Base-by-base conservation (phyloP, 2,329 filamentous ascomycete genomes). In the Huntiella savannae region DNA sequence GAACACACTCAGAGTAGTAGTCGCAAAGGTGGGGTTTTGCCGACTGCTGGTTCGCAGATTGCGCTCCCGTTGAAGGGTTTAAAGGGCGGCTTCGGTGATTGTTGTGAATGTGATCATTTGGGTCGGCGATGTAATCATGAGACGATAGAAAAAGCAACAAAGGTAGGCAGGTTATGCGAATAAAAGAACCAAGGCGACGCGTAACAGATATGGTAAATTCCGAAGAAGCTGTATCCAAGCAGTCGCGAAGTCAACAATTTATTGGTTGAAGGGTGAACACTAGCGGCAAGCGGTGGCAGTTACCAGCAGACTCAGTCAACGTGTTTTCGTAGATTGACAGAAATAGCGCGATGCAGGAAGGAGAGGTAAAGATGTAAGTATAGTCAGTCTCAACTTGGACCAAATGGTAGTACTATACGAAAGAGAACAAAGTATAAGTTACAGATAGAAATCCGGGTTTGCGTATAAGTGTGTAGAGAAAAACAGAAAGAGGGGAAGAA, bases 51-150 rank as follows among this genome's bases (percentile, higher is more conserved):
- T 70, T 73, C 69, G 68, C 69, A 38, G 38, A 22, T 65, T 69
- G 68, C 70, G 66, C 68, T 75, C 71, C 71, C 75, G 74, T 77
- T 22, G 6, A 40, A 67, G 68, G 70, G 63, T 74, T 79, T 74
- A 79, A 78, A 79, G 75, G 69, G 74, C 77, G 73, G 70, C 71
- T 67, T 64, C 64, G 59, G 59, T 63, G 67, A 67, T 68, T 67
- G 67, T 58, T 55, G 60, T 62, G 53, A 55, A 60, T 55, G 56
- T 69, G 62, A 63, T 75, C 74, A 77, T 77, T 64, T 60, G 62
- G 44, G 19, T 17, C 17, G 15, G 37, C 43, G 15, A 32, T 44
- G 33, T 48, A 44, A 43, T 43, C 46, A 44, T 48, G 22, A 19
- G 17, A 19, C 17, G 17, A 19, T 22, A 28, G 17, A 10, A 28